phyloP scores from a whole-genome alignment of 768 basidiomycete species.

The Trametes coccinea region DNA sequence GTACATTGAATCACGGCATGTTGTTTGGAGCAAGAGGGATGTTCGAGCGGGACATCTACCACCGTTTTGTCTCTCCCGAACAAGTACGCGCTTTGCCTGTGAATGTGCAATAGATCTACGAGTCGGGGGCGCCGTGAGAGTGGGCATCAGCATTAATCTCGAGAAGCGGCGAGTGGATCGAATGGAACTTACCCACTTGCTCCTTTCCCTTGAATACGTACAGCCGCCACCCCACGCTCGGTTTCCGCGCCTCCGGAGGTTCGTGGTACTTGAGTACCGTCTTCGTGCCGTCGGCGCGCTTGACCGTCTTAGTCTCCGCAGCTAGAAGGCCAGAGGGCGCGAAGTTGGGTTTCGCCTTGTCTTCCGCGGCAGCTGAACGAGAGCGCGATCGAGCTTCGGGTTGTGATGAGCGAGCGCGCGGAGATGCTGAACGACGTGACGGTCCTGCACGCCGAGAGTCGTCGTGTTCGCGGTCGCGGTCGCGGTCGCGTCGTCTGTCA shows the following conservation, averaged over 20 bases:
- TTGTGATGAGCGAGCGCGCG: conserved; percentile 39
- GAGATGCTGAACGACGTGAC: conserved; percentile 63
- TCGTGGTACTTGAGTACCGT: conserved; percentile 97
- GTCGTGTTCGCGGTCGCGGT: conserved; percentile 27
- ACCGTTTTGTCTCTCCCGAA: conserved; percentile 88
- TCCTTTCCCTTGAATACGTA: conserved; percentile 98
- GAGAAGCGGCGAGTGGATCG: not conserved
- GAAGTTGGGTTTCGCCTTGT: conserved; percentile 89
- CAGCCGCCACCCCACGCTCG: conserved; percentile 84
- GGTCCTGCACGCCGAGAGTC: conserved; percentile 33
- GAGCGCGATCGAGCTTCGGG: conserved; percentile 35
- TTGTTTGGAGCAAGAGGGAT: conserved; percentile 98
- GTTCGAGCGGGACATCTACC: conserved; percentile 85
- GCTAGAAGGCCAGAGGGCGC: conserved; percentile 86
- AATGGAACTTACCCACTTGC: conserved; percentile 73
- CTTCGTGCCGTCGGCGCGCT: conserved; percentile 69
- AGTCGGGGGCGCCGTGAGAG: not conserved
- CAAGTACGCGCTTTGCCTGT: conserved; percentile 92
- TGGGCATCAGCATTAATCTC: not conserved
- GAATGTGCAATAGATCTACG: conserved; percentile 86
- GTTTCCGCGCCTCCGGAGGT: conserved; percentile 96
- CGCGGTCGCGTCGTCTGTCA: conserved; percentile 23
- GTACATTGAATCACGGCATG: conserved; percentile 94
- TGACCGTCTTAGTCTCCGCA: conserved; percentile 93
- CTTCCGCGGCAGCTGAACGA: conserved; percentile 46